Conservation (phyloP, 129 eudicot species). For the Flaveria brownii region DNA sequence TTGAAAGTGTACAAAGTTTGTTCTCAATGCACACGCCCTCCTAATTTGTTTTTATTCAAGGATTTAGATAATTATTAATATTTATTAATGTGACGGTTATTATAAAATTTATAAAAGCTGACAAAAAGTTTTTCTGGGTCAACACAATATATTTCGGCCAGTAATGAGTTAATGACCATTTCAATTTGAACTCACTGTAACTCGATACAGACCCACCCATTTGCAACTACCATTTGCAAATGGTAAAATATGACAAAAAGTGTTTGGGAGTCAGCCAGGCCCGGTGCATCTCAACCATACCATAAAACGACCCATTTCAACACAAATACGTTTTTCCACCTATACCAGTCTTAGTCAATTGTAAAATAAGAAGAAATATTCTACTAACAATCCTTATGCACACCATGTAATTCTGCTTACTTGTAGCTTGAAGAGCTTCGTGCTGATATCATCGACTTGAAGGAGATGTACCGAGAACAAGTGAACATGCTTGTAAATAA, state of each 20-base stretch:
- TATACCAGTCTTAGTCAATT: not conserved
- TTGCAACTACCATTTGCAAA: not conserved
- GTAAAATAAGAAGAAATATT: not conserved
- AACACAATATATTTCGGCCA: not conserved
- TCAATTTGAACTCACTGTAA: not conserved
- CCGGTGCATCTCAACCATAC: not conserved
- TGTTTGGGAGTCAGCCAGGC: not conserved
- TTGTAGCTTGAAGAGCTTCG: constrained; percentile 95
- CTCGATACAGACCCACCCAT: not conserved
- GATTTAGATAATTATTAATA: not conserved
- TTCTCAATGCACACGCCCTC: not conserved
- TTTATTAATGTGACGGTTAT: not conserved
- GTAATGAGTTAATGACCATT: not conserved
- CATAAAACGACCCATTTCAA: not conserved
- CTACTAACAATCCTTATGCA: not conserved
- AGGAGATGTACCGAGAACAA: constrained; percentile 55
- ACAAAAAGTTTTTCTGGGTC: not conserved
- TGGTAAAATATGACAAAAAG: not conserved
- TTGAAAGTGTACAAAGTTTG: not conserved
- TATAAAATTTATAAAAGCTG: not conserved
- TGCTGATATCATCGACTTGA: constrained; percentile 72
- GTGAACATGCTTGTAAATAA: constrained; percentile 51
- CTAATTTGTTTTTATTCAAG: not conserved
- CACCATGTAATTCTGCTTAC: not conserved
- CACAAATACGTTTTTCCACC: not conserved